Evolutionary conservation across 495 filamentous ascomycete species (phyloP).

Genomic region (Trichoderma reesei): DNA sequence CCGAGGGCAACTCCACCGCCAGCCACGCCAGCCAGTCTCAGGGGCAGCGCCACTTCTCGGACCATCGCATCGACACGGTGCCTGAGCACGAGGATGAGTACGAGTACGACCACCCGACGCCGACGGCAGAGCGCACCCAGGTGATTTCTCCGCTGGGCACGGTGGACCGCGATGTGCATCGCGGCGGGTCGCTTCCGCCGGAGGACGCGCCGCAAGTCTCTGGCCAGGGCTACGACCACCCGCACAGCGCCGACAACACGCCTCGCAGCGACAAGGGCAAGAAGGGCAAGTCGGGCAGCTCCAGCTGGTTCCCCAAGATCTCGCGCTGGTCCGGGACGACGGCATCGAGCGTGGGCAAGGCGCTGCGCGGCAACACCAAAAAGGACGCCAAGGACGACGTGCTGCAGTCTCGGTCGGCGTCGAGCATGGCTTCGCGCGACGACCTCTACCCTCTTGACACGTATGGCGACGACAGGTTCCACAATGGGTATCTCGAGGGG

Average conservation of each 20-base stretch:
- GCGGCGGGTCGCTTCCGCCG: conserved; percentile 56
- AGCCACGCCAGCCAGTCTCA: conserved; percentile 59
- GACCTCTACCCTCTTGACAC: conserved; percentile 52
- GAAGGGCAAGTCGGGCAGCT: conserved; percentile 85
- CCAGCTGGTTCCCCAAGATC: conserved; percentile 81
- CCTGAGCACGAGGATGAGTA: conserved; percentile 65
- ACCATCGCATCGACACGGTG: conserved; percentile 80
- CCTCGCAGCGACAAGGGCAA: conserved; percentile 65
- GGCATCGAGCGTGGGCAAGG: conserved; percentile 50
- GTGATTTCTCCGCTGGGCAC: conserved; percentile 31
- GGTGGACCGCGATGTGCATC: conserved; percentile 35
- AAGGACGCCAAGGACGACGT: conserved; percentile 32
- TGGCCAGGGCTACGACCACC: conserved; percentile 30
- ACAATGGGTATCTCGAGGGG: conserved; percentile 41
- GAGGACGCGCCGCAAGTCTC: conserved; percentile 34
- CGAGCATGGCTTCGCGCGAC: conserved; percentile 56
- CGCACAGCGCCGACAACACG: conserved; percentile 60
- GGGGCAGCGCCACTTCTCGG: conserved; percentile 55
- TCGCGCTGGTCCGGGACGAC: conserved; percentile 98
- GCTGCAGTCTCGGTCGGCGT: conserved; percentile 56
- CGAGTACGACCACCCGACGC: conserved; percentile 42
- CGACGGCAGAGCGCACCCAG: conserved; percentile 24
- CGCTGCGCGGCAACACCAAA: conserved; percentile 42
- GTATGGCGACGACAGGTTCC: conserved; percentile 62
- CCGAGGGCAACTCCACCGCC: conserved; percentile 68